Base-by-base conservation (phyloP, 2,329 filamentous ascomycete species). In the Fusarium nanum region DNA sequence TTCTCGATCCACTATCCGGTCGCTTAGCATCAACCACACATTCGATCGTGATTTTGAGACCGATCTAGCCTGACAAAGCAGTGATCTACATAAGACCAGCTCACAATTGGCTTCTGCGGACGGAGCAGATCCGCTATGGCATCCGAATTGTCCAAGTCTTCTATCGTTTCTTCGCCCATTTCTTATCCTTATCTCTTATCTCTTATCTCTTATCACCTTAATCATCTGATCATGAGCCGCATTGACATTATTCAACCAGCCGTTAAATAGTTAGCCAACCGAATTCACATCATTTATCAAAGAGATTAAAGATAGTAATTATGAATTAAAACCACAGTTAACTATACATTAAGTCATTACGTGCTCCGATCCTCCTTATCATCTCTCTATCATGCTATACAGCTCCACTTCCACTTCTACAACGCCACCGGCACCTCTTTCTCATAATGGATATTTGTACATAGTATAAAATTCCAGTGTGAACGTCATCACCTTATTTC, bases 261-360 rank as follows among this genome's bases (percentile, higher is more conserved):
- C 12, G 12, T 30, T 14, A 14, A 30, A 6, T 14, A 14, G 28
- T 13, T 5, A 6, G 28, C 5, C 6, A 3, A 14, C 28, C 12
- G 9, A 37, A 18, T 37, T 11, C 34, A 37, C 34, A 37, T 1
- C 13, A 32, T 16, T 1, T 32, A 8, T 32, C 4, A 14, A 14
- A 32, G 3, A 32, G 8, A 32, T 32, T 16, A 1, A 14, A 32
- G 30, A n/a, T n/a, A 37, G 6, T 37, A 1, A 37, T n/a, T 7
- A 37, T 37, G 3, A n/a, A n/a, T 7, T 4, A 37, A 6, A 37
- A 37, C 4, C 18, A n/a, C 4, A 0, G 4, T 37, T 1, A 4
- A n/a, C 9, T 37, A 37, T 11, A 37, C 10, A 12, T 37, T n/a
- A 12, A n/a, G 18, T n/a, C 10, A 37, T 37, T 37, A 37, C 11